Evolutionary conservation across 1,284 basidiomycete genomes (phyloP).

Genomic region (Leccinum fallax): DNA sequence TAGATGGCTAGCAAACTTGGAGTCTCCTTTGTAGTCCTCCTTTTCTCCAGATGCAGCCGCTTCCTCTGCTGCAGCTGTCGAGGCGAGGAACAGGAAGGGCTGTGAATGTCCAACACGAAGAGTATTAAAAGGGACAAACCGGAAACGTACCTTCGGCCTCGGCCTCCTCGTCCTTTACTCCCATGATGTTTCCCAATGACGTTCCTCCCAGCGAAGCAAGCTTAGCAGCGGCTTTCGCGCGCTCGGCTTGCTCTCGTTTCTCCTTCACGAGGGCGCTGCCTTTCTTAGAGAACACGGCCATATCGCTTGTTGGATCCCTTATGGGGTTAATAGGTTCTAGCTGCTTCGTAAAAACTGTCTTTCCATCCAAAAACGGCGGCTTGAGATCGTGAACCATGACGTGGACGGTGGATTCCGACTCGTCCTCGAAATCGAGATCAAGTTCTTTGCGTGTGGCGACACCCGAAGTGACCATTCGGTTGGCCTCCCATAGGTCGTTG

Average conservation of each 20-base stretch:
- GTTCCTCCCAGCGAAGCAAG: slow-evolving; percentile 93
- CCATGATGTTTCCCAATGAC: slow-evolving; percentile 94
- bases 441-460: slow-evolving; percentile 85
- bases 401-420: slow-evolving; percentile 94
- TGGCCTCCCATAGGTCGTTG: slow-evolving; percentile 98
- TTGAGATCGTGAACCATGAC: slow-evolving; percentile 97
- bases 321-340: slow-evolving; percentile 98
- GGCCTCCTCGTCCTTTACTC: slow-evolving; percentile 93
- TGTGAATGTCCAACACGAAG: slow-evolving; percentile 77
- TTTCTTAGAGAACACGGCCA: slow-evolving; percentile 96
- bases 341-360: slow-evolving; percentile 95
- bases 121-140: slow-evolving; percentile 21
- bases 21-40: slow-evolving; percentile 88
- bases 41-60: slow-evolving; percentile 62
- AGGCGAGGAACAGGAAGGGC: slow-evolving; percentile 37
- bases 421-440: slow-evolving; percentile 92
- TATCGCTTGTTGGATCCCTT: slow-evolving; percentile 89
- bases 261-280: slow-evolving; percentile 93
- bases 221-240: slow-evolving; percentile 95
- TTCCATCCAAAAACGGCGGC: slow-evolving; percentile 96
- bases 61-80: slow-evolving; percentile 63
- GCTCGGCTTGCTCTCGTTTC: slow-evolving; percentile 93
- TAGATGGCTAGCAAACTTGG: slow-evolving; percentile 93
- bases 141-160: slow-evolving; percentile 74
- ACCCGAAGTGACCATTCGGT: slow-evolving; percentile 95